phyloP scores from a whole-genome alignment of 257 asterid genomes.

The Solanum phureja region DNA sequence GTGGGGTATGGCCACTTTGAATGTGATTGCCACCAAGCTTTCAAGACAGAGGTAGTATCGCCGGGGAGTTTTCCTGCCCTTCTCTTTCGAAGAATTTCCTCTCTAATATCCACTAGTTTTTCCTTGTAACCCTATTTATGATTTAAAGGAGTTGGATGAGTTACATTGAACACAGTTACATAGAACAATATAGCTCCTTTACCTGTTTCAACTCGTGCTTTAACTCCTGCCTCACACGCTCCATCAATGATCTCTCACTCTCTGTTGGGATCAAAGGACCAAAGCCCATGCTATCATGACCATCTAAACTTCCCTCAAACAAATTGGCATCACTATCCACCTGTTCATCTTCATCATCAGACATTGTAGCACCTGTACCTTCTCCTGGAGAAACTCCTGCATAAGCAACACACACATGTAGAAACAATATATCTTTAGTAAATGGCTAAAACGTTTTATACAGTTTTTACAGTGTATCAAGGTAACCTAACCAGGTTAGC shows the following conservation, averaged over 20 bases:
- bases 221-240: slow-evolving; percentile 55
- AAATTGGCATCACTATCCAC: slow-evolving; percentile 35
- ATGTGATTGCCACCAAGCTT: slow-evolving; percentile 55
- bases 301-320: slow-evolving; percentile 35
- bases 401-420: not conserved
- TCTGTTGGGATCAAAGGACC: slow-evolving; percentile 49
- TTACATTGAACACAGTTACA: not conserved
- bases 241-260: slow-evolving; percentile 50
- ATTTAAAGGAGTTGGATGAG: not conserved
- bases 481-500: not conserved
- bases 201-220: slow-evolving; percentile 49
- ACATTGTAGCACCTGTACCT: slow-evolving; percentile 55
- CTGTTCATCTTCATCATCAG: slow-evolving; percentile 48
- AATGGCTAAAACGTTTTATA: too few species aligned
- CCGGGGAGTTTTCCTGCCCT: slow-evolving; percentile 62
- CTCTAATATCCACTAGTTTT: slow-evolving; percentile 50
- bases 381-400: slow-evolving; percentile 54
- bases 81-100: slow-evolving; percentile 54
- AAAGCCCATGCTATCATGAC: slow-evolving; percentile 34
- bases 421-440: not conserved
- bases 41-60: slow-evolving; percentile 45
- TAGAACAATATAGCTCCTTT: not conserved
- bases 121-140: slow-evolving; percentile 44
- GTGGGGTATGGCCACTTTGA: slow-evolving; percentile 65
- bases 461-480: not conserved